Evolutionary conservation across 805 yeast genomes (phyloP).

Genomic region (Pichia gijzeniarum): DNA sequence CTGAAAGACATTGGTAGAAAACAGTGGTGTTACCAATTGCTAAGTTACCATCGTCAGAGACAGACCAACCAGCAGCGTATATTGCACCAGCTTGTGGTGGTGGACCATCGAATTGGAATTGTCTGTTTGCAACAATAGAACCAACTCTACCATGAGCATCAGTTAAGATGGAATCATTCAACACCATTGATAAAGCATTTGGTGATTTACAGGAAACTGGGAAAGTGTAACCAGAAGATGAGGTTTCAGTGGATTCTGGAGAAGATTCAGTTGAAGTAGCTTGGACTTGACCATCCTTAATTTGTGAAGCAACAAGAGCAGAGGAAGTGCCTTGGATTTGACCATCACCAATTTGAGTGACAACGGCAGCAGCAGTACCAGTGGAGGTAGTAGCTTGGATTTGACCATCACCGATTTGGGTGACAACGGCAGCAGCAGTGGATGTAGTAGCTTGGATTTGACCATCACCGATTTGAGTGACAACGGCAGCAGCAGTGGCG

Average conservation of each 20-base stretch:
- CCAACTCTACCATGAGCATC: slow-evolving; percentile 48
- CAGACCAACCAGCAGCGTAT: slow-evolving; percentile 48
- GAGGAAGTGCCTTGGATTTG: slow-evolving; percentile 31
- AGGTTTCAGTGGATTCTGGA: slow-evolving; percentile 27
- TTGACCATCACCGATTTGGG: slow-evolving; percentile 42
- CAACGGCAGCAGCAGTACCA: slow-evolving; percentile 30
- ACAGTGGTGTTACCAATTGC: slow-evolving; percentile 44
- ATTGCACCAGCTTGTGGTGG: slow-evolving; percentile 58
- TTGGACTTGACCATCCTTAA: slow-evolving; percentile 51
- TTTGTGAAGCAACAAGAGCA: slow-evolving; percentile 16
- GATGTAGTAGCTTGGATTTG: slow-evolving; percentile 49
- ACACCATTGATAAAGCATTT: slow-evolving; percentile 38
- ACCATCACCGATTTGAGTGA: slow-evolving; percentile 58
- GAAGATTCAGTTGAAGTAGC: slow-evolving; percentile 18
- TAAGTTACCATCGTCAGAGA: slow-evolving; percentile 39
- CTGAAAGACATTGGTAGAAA: slow-evolving; percentile 52
- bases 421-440: slow-evolving; percentile 21
- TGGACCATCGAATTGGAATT: slow-evolving; percentile 61
- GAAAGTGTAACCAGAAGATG: slow-evolving; percentile 4
- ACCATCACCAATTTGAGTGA: slow-evolving; percentile 37
- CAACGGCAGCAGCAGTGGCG: slow-evolving; percentile 31
- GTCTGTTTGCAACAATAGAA: slow-evolving; percentile 56
- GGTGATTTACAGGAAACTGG: slow-evolving; percentile 32
- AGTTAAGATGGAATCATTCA: slow-evolving; percentile 36
- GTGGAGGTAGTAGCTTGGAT: slow-evolving; percentile 43